A percentile compares a stretch with the other conserved stretches of the same genome.
Conservation (phyloP, 257 asterid genomes). For the Forsythia viridissima region DNA sequence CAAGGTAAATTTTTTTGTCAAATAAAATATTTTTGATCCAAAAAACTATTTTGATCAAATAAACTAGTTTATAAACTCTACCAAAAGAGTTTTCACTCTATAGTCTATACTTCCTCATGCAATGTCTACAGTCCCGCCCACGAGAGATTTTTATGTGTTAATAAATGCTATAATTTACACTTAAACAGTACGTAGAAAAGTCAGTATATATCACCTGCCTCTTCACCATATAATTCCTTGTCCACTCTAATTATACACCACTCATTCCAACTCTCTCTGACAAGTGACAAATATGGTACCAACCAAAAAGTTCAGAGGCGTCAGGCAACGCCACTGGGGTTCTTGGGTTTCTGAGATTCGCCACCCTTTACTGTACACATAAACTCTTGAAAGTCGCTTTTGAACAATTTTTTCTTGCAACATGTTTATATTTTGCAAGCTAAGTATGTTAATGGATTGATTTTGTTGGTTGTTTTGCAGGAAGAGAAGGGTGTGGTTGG, state of each 20-base stretch:
- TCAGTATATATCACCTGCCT: neutral
- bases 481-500: slow-evolving; percentile 67
- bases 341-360: slow-evolving; percentile 77
- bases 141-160: neutral
- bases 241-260: neutral
- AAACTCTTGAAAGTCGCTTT: neutral
- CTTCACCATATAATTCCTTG: neutral
- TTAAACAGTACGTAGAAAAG: neutral
- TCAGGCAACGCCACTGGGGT: slow-evolving; percentile 74
- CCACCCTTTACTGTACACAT: slow-evolving; percentile 50
- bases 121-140: neutral
- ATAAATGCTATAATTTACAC: neutral
- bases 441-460: neutral
- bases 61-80: too few relatives aligned
- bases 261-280: neutral
- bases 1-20: too few relatives aligned
- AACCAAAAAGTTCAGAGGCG: slow-evolving; percentile 65
- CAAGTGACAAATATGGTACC: slow-evolving; percentile 39
- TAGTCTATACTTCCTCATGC: neutral
- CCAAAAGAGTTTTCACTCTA: neutral
- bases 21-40: too few relatives aligned
- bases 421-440: too few relatives aligned
- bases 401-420: too few relatives aligned
- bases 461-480: slow-evolving; percentile 11
- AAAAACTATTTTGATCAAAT: too few relatives aligned